Evolutionary conservation across 2,329 filamentous ascomycete genomes (phyloP).

Genomic region (Chaetomiaceae sp.): DNA sequence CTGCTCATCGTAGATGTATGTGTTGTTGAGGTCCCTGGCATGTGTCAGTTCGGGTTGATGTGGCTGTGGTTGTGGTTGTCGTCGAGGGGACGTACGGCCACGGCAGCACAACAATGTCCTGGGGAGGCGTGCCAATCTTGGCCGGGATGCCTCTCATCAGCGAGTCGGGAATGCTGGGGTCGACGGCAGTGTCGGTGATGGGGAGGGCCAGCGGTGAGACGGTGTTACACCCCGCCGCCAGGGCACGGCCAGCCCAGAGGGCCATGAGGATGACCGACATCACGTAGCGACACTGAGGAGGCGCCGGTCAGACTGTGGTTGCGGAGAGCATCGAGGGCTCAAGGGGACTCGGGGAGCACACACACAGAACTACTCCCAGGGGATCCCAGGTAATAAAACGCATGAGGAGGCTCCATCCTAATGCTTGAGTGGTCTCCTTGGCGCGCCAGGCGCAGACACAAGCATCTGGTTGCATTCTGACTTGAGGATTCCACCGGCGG

Average conservation of each 20-base stretch:
- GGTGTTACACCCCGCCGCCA: neutral
- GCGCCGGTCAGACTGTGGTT: no score
- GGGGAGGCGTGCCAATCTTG: conserved; percentile 27
- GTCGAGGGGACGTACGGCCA: conserved; percentile 34
- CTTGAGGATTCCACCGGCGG: no score
- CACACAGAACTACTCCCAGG: no score
- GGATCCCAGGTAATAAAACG: no score
- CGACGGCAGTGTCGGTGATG: conserved; percentile 26
- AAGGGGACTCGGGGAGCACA: no score
- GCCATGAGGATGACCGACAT: neutral
- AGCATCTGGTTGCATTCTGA: no score
- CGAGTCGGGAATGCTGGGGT: conserved; percentile 24
- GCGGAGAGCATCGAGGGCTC: no score
- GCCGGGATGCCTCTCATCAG: conserved; percentile 28
- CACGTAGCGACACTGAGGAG: no score
- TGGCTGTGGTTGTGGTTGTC: no score
- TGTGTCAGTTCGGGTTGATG: neutral
- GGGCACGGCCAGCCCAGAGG: conserved; percentile 1
- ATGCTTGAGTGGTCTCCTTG: no score
- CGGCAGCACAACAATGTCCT: conserved; percentile 29
- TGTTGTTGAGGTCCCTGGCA: conserved; percentile 34
- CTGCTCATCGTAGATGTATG: conserved; percentile 31
- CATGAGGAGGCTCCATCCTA: no score
- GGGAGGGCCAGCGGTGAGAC: conserved; percentile 11
- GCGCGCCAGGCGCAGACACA: no score